Percentiles rank a stretch among this genome's conserved stretches.
These are phyloP conservation scores for Phellinidium pouzarii DNA, from an alignment of 1,284 basidiomycete species.

Conservation along the genomic window DNA sequence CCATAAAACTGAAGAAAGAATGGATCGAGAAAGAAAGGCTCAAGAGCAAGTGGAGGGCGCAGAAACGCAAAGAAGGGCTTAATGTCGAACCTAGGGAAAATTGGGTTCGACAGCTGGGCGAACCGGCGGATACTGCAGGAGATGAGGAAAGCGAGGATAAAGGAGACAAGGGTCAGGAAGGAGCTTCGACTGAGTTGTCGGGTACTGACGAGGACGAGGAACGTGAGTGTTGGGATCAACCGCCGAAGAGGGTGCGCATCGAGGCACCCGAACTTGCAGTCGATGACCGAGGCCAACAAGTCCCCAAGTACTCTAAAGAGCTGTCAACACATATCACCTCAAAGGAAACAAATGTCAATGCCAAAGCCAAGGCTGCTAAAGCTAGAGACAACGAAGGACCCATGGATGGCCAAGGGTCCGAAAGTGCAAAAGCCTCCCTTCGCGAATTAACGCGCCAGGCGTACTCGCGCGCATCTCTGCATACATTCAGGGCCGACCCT, in stretches of 20 bases:
- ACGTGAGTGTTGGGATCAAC: neutral
- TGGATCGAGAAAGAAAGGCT: slow-evolving; percentile 73
- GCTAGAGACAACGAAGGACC: neutral
- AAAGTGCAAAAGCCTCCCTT: slow-evolving; percentile 30
- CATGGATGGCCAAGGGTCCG: slow-evolving; percentile 7
- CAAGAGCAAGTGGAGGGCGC: slow-evolving; percentile 69
- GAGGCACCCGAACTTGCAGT: neutral
- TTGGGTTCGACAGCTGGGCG: neutral
- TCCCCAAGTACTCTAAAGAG: no score
- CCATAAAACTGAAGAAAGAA: slow-evolving; percentile 62
- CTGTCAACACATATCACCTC: no score
- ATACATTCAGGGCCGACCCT: slow-evolving; percentile 47
- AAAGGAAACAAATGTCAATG: no score
- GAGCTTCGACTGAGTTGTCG: slow-evolving; percentile 13
- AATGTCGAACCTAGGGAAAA: no score
- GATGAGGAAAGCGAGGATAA: slow-evolving; percentile 14
- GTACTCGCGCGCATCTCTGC: slow-evolving; percentile 51
- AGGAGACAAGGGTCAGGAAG: neutral
- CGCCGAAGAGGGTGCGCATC: neutral
- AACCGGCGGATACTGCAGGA: neutral
- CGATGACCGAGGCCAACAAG: neutral
- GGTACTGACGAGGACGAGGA: slow-evolving; percentile 17
- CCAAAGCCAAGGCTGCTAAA: no score
- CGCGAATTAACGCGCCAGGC: slow-evolving; percentile 56
- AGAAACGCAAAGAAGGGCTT: slow-evolving; percentile 57